Evolutionary conservation across 2,329 filamentous ascomycete genomes (phyloP).

Genomic region (Diatrype stigma): DNA sequence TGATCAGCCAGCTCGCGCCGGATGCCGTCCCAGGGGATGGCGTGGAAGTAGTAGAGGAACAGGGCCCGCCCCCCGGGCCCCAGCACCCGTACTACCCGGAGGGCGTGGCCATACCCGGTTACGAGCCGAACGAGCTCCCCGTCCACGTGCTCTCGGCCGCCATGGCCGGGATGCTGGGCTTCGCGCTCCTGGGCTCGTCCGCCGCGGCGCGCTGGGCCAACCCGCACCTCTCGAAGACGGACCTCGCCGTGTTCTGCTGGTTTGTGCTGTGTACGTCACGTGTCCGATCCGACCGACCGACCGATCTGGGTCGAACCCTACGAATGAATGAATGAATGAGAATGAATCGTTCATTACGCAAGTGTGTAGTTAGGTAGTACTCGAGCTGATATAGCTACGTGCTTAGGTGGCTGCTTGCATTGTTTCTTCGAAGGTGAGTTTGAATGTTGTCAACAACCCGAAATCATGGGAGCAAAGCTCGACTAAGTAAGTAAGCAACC

Average conservation of each 20-base stretch:
- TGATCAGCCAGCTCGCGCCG: neutral
- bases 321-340: too few species aligned
- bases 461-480: too few species aligned
- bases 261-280: slow-evolving; percentile 53
- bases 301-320: neutral
- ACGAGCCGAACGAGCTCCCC: slow-evolving; percentile 40
- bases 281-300: too few species aligned
- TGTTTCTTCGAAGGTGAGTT: slow-evolving; percentile 71
- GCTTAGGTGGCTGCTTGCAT: slow-evolving; percentile 63
- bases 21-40: neutral
- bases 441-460: too few species aligned
- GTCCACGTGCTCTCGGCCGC: slow-evolving; percentile 33
- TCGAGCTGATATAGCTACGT: neutral
- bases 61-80: slow-evolving; percentile 10
- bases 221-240: slow-evolving; percentile 30
- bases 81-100: slow-evolving; percentile 50
- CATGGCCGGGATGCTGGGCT: slow-evolving; percentile 34
- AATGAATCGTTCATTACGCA: too few species aligned
- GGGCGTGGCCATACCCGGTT: slow-evolving; percentile 38
- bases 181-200: slow-evolving; percentile 31
- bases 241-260: slow-evolving; percentile 46
- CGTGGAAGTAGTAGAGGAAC: neutral
- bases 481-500: too few species aligned
- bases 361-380: too few species aligned
- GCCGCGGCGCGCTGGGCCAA: slow-evolving; percentile 27